Base-by-base conservation (phyloP, 2,329 filamentous ascomycete species). In the Seiridium cupressi region DNA sequence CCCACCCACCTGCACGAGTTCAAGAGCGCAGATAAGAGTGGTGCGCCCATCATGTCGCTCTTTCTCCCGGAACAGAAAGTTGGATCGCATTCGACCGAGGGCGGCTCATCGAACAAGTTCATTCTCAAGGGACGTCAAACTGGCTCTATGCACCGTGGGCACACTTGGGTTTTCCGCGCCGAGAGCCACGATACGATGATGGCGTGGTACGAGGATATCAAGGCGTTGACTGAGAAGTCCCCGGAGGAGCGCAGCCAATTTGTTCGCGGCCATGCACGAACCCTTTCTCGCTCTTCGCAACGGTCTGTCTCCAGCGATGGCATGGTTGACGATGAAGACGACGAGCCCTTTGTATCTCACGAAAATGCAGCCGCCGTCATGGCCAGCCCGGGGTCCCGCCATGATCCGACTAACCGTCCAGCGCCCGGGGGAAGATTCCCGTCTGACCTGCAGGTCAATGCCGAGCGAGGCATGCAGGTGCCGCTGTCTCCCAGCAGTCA, bases 1-100 rank as follows among this genome's bases (percentile, higher is more conserved):
- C 92, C 95, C 13, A 98, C 95, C 59, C 95, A 99, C 76, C 84
- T 99, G 31, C 95, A 99, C 78, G 95, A 99, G 77, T 99, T 98
- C 84, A 97, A 97, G 74, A 97, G 93, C n/a, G 92, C 93, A 66
- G 94, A 98, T 77, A 93, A 94, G 73, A 90, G 86, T 61, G 92
- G 95, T 75, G 89, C 91, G 44, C 95, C 95, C 1, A 87, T 98
- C 72, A 97, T 99, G 94, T 98, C 95, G 47, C 82, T 99, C 59
- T 96, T 95, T 72, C 85, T 99, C 35, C 91, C 91, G 5, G 95
- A 98, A 68, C 95, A 98, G 76, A 97, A 97, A 73, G 84, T 99
- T 60, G 95, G 95, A 44, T 96, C 93, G 42, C 93, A 96, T 72
- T 97, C 94, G 8, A 85, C 87, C 62, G 86, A 88, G 61, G 89